phyloP scores from a whole-genome alignment of 192 early-diverging fungal genomes.

The Coemansia asiatica region DNA sequence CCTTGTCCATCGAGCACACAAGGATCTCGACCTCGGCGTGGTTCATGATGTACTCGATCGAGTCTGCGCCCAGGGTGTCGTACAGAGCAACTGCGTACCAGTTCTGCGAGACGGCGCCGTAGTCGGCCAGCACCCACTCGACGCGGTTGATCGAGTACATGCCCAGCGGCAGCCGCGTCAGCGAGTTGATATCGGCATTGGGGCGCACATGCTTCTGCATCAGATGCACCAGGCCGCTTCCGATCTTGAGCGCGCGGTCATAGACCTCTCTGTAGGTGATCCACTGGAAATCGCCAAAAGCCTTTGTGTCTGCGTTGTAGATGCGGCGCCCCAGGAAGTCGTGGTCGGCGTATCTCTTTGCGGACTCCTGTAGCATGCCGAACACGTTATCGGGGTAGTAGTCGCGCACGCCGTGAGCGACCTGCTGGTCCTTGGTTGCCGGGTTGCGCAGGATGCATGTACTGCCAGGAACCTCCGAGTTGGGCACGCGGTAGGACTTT shows the following conservation, averaged over 20 bases:
- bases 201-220: slow-evolving; percentile 55
- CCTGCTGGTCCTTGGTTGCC: slow-evolving; percentile 38
- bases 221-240: slow-evolving; percentile 68
- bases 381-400: slow-evolving; percentile 39
- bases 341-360: slow-evolving; percentile 55
- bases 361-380: slow-evolving; percentile 52
- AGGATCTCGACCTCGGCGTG: slow-evolving; percentile 75
- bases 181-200: slow-evolving; percentile 25
- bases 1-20: slow-evolving; percentile 64
- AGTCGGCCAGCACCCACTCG: slow-evolving; percentile 75
- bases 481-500: slow-evolving; percentile 53
- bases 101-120: slow-evolving; percentile 65
- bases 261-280: slow-evolving; percentile 66
- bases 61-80: slow-evolving; percentile 84
- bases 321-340: slow-evolving; percentile 69
- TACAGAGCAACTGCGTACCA: slow-evolving; percentile 76
- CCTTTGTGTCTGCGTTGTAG: slow-evolving; percentile 60
- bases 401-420: slow-evolving; percentile 16
- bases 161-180: slow-evolving; percentile 57
- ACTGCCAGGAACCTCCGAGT: slow-evolving; percentile 47
- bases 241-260: slow-evolving; percentile 63
- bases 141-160: slow-evolving; percentile 76
- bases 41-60: slow-evolving; percentile 82
- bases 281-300: slow-evolving; percentile 70
- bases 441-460: slow-evolving; percentile 51